Base-by-base conservation (phyloP, 805 yeast genomes). In the Starmerella gropengiesseri region DNA sequence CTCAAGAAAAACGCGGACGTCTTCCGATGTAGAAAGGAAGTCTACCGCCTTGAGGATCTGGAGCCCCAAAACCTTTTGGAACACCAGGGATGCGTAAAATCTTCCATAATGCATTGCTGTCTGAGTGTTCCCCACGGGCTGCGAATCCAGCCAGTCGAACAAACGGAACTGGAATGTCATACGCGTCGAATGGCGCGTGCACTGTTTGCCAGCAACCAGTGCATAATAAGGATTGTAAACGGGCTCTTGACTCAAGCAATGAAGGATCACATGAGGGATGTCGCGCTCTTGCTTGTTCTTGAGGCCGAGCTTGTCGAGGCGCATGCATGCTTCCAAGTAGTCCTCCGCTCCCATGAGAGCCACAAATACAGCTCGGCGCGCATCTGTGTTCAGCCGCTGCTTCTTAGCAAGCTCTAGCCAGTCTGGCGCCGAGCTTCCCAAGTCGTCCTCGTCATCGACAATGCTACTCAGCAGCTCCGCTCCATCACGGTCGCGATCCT, bases 281-380 rank as follows among this genome's bases (percentile, higher is more conserved):
- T 91, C 98, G 35, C 83, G 67, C 53, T 81, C 80, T 58, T 91
- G 97, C 7, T 79, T 67, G 49, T 74, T 77, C 54, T 82, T 87
- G 52, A 91, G 67, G 21, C 77, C 72, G 40, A 91, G 61, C 56
- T 86, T 87, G 55, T 84, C 93, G 27, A 91, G 55, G 48, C 86
- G 81, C 14, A 81, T 74, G 52, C 77, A 77, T 0, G 95, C 93
- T 61, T 91, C 96, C 56, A 84, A 67, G 55, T 74, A 91, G 60
- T 91, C 98, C 50, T 79, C 80, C 4, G 95, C 91, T 3, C 96
- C 86, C 95, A 93, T 87, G 7, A 91, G 77, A 28, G 94, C 84
- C 19, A 93, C 77, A 56, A 91, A 91, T 14, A 91, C 80, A 1
- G 97, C 96, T 42, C 95, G 71, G 62, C 98, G 78, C 27, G 91